phyloP scores from a whole-genome alignment of 2,329 filamentous ascomycete genomes.

The Metarhizium rileyi region DNA sequence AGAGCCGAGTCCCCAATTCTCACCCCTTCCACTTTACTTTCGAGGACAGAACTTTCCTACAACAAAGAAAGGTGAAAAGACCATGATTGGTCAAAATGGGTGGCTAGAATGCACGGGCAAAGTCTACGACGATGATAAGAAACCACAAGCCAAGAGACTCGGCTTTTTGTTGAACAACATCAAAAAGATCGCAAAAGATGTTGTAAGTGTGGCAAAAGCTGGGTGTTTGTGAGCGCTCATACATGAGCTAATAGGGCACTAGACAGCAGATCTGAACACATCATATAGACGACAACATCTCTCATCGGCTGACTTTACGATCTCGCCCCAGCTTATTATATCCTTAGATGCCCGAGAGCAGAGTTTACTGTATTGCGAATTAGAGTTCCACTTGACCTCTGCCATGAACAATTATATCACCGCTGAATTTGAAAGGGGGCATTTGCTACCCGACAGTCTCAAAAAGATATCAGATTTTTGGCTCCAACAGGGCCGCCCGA shows the following conservation, averaged over 20 bases:
- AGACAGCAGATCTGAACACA: conserved; percentile 25
- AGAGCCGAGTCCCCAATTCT: conserved; percentile 23
- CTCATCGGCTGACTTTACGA: neutral
- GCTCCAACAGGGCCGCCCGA: conserved; percentile 42
- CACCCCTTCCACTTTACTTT: conserved; percentile 34
- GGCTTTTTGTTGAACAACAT: conserved; percentile 37
- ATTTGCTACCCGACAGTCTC: conserved; percentile 40
- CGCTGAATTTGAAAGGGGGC: conserved; percentile 44
- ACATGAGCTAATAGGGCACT: conserved; percentile 6
- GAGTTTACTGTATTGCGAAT: conserved; percentile 48
- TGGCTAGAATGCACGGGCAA: conserved; percentile 41
- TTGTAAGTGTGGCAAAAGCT: conserved; percentile 29
- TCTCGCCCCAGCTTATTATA: conserved; percentile 28
- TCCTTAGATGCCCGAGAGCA: conserved; percentile 47
- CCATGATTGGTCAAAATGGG: conserved; percentile 43
- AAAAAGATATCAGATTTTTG: conserved; percentile 42
- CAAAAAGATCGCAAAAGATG: conserved; percentile 43
- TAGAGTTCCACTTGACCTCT: conserved; percentile 44
- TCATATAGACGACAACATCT: conserved; percentile 3
- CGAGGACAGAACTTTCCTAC: conserved; percentile 27
- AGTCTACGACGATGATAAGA: conserved; percentile 14
- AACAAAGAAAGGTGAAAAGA: conserved; percentile 36
- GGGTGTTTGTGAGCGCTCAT: neutral
- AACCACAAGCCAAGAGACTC: conserved; percentile 25
- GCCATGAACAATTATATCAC: conserved; percentile 43